Base-by-base conservation (phyloP, 805 yeast genomes). In the Metschnikowia arizonensis region DNA sequence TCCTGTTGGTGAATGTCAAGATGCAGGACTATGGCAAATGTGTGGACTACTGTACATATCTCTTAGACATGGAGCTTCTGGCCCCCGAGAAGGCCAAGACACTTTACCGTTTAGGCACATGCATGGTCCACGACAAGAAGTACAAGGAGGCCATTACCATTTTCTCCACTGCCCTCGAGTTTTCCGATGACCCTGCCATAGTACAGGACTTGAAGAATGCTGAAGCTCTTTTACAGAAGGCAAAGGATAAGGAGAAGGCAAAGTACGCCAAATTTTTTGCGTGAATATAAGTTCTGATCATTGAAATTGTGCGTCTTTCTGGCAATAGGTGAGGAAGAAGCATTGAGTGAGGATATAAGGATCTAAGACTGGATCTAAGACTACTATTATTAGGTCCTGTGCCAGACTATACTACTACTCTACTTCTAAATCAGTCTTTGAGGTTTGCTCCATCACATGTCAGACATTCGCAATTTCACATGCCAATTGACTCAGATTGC, bases 241-340 rank as follows among this genome's bases (percentile, higher is more conserved):
- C 65, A 31, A 81, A 77, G 57, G 67, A 69, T 32, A 69, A 68
- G 12, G 82, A 81, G 48, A 77, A 72, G 57, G 73, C 74, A 40
- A 78, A 72, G 47, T 77, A 79, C 50, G 74, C 88, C 14, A 83
- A 80, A 59, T 85, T 85, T 59, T 85, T 85, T 55, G 62, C 44
- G 8, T 67, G 52, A 48, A n/a, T 15, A 7, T 14, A 3, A n/a
- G n/a, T n/a, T n/a, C n/a, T n/a, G n/a, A n/a, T n/a, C n/a, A n/a
- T n/a, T n/a, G n/a, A n/a, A n/a, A n/a, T n/a, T n/a, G n/a, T n/a
- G n/a, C n/a, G n/a, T n/a, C n/a, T n/a, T n/a, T n/a, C n/a, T n/a
- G n/a, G n/a, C n/a, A n/a, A n/a, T n/a, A n/a, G n/a, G n/a, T n/a
- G n/a, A n/a, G n/a, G n/a, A n/a, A n/a, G n/a, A n/a, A n/a, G n/a